Conservation (phyloP, 352 stramenopile genomes). For the Pseudoperonospora humuli region DNA sequence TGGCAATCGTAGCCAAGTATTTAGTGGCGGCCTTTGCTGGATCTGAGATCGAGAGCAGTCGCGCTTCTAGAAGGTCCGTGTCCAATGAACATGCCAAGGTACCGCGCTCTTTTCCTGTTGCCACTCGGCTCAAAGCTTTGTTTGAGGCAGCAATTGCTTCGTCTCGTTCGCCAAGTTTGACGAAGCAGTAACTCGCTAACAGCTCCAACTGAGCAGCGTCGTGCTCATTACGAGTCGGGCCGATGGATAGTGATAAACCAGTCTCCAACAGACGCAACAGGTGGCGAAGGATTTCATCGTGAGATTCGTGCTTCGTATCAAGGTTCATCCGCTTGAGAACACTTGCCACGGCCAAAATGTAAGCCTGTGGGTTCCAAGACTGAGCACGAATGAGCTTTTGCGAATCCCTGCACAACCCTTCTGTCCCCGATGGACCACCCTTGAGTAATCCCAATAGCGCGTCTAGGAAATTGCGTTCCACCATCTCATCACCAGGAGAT, state of each 20-base stretch:
- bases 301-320: conserved; percentile 8
- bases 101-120: conserved; percentile 1
- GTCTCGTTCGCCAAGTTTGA: conserved; percentile 21
- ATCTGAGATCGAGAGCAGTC: conserved; percentile 29
- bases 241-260: conserved; percentile 26
- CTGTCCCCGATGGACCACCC: conserved; percentile 5
- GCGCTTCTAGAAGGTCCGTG: conserved; percentile 35
- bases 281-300: conserved; percentile 11
- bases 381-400: conserved; percentile 58
- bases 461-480: conserved; percentile 25
- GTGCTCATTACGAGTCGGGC: conserved; percentile 5
- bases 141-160: conserved; percentile 8
- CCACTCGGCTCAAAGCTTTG: conserved; percentile 22
- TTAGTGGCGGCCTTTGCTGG: conserved; percentile 18
- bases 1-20: conserved; percentile 25
- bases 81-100: conserved; percentile 5
- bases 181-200: conserved; percentile 35
- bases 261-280: conserved; percentile 32
- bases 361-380: conserved; percentile 48
- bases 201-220: conserved; percentile 30
- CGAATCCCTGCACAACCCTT: conserved; percentile 19
- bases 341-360: conserved; percentile 37
- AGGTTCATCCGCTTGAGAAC: conserved; percentile 37
- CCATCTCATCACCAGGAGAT: conserved; percentile 14
- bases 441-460: conserved; percentile 32